Conservation (phyloP, 768 basidiomycete species). For the Chalciporus pseudorubinellus region DNA sequence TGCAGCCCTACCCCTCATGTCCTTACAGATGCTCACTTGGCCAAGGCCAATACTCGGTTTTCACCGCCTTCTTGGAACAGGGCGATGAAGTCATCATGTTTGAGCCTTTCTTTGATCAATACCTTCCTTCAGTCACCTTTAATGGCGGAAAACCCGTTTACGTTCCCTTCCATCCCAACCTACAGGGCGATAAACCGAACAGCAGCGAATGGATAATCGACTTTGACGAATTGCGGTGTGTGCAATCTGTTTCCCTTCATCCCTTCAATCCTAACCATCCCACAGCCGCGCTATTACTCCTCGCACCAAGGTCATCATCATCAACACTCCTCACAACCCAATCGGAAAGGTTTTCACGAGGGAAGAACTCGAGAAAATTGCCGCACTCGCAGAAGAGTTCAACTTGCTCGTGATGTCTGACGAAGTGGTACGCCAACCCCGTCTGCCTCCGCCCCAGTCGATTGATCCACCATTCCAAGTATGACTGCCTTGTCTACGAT, state of each 20-base stretch:
- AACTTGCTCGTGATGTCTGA: slow-evolving; percentile 93
- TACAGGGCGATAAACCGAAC: slow-evolving; percentile 45
- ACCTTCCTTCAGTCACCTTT: slow-evolving; percentile 89
- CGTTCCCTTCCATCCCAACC: slow-evolving; percentile 92
- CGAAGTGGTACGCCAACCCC: slow-evolving; percentile 75
- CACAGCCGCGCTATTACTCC: slow-evolving; percentile 76
- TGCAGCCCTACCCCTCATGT: slow-evolving; percentile 25
- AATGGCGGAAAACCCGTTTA: slow-evolving; percentile 92
- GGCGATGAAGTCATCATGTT: slow-evolving; percentile 99
- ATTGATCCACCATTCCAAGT: slow-evolving; percentile 44
- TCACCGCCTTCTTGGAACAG: slow-evolving; percentile 85
- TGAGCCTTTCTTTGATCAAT: slow-evolving; percentile 98
- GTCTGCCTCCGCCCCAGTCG: not conserved
- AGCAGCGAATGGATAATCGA: slow-evolving; percentile 87
- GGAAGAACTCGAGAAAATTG: slow-evolving; percentile 80
- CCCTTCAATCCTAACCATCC: slow-evolving; percentile 3
- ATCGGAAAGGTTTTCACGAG: slow-evolving; percentile 95
- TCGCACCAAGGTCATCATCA: slow-evolving; percentile 89
- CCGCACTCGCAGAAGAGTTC: slow-evolving; percentile 84
- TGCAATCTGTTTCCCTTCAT: not conserved
- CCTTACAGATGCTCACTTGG: slow-evolving; percentile 2
- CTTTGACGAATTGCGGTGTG: slow-evolving; percentile 80
- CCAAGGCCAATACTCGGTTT: slow-evolving; percentile 85
- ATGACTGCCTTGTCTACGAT: slow-evolving; percentile 91
- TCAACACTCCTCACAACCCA: slow-evolving; percentile 97